These are phyloP conservation scores for Articulospora tetracladia DNA, from an alignment of 495 filamentous ascomycete species.

Conservation along the genomic window DNA sequence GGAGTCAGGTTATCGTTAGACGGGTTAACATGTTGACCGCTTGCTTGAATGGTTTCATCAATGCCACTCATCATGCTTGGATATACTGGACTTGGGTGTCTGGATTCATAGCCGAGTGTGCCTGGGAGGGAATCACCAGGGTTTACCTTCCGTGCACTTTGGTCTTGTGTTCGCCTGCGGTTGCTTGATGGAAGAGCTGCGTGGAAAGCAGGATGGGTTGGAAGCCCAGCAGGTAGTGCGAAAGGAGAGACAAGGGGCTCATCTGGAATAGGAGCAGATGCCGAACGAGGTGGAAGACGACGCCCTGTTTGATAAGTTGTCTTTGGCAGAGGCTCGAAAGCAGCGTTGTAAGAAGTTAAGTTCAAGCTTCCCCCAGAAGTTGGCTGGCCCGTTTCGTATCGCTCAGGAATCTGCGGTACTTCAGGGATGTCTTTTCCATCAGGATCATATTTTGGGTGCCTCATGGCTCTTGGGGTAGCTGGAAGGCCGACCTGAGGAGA, in stretches of 20 bases:
- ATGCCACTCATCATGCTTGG: conserved; percentile 46
- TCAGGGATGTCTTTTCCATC: conserved; percentile 54
- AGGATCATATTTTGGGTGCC: conserved; percentile 65
- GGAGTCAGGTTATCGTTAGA: conserved; percentile 42
- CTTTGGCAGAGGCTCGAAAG: conserved; percentile 38
- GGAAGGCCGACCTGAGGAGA: conserved; percentile 59
- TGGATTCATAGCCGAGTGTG: conserved; percentile 26
- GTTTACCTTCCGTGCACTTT: conserved; percentile 34
- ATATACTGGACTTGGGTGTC: conserved; percentile 19
- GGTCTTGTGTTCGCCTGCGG: conserved; percentile 19
- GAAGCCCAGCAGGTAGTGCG: conserved; percentile 40
- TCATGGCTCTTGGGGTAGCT: conserved; percentile 82
- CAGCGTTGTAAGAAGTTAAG: conserved; percentile 29
- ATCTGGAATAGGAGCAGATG: conserved; percentile 70
- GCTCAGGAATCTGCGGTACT: conserved; percentile 63
- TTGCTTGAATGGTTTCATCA: conserved; percentile 58
- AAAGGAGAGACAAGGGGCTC: conserved; percentile 39
- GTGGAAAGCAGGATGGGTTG: conserved; percentile 55
- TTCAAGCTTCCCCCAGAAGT: conserved; percentile 24
- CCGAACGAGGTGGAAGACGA: conserved; percentile 57
- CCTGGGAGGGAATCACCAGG: conserved; percentile 31
- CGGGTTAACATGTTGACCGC: conserved; percentile 25
- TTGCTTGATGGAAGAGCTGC: conserved; percentile 47
- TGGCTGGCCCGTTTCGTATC: conserved; percentile 33
- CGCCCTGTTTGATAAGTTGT: conserved; percentile 64